Conservation (phyloP, 2,329 filamentous ascomycete species). For the Biscogniauxia sp. region DNA sequence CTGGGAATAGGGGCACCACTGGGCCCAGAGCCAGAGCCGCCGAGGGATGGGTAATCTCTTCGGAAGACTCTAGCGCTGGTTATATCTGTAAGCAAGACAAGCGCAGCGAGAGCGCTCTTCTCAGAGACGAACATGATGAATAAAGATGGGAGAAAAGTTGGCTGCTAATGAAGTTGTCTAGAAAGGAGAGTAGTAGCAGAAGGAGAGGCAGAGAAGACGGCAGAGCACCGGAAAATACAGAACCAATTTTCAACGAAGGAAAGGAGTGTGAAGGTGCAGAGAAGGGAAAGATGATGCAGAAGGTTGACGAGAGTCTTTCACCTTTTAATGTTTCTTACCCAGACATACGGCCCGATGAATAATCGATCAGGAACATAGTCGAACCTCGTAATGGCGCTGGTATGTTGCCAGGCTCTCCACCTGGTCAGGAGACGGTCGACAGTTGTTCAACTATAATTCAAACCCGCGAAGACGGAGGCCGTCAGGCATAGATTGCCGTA, state of each 20-base stretch:
- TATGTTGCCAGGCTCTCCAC: not conserved
- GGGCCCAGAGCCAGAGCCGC: slow-evolving; percentile 1
- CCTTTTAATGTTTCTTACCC: not conserved
- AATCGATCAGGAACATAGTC: not conserved
- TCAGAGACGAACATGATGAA: slow-evolving; percentile 20
- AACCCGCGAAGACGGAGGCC: not conserved
- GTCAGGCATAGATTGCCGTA: not conserved
- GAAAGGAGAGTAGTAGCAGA: not conserved
- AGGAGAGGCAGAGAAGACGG: slow-evolving; percentile 1
- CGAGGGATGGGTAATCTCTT: slow-evolving; percentile 4
- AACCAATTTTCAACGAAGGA: not conserved
- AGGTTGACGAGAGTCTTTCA: not conserved
- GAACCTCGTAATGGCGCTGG: not conserved
- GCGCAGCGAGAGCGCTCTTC: slow-evolving; percentile 12
- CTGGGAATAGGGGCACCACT: not conserved
- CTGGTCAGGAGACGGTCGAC: not conserved
- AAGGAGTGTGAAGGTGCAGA: not conserved
- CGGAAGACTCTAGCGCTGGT: slow-evolving; percentile 8
- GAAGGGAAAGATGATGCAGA: not conserved
- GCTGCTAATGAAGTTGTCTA: not conserved
- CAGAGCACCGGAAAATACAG: slow-evolving; percentile 5
- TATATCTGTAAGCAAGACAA: slow-evolving; percentile 12
- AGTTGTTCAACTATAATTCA: not conserved
- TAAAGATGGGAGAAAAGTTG: slow-evolving; percentile 6
- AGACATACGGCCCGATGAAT: not conserved